phyloP scores from a whole-genome alignment of 768 basidiomycete species.

The Podaxis sp. region DNA sequence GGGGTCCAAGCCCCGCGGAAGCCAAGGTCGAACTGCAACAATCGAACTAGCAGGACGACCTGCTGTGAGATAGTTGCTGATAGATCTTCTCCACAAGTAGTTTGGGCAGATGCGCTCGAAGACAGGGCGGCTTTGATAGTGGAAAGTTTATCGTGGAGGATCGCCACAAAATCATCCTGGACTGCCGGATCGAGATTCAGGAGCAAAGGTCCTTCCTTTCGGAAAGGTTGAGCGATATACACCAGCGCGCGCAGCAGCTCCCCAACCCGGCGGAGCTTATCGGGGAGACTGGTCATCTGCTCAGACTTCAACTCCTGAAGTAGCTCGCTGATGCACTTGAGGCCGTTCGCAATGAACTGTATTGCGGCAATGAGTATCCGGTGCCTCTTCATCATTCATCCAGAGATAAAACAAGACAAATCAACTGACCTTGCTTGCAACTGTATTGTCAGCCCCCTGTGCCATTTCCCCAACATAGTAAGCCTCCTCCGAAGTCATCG shows the following conservation, averaged over 20 bases:
- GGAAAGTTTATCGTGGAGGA: slow-evolving; percentile 44
- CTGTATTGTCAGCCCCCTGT: slow-evolving; percentile 59
- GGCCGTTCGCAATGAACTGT: slow-evolving; percentile 75
- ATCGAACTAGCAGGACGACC: slow-evolving; percentile 57
- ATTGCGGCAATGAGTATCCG: slow-evolving; percentile 3
- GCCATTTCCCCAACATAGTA: slow-evolving; percentile 84
- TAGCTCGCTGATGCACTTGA: slow-evolving; percentile 61
- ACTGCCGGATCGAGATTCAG: slow-evolving; percentile 50
- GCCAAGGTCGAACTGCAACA: slow-evolving; percentile 73
- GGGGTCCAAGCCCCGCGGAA: slow-evolving; percentile 57
- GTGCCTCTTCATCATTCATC: not conserved
- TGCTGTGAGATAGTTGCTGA: slow-evolving; percentile 18
- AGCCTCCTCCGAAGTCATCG: slow-evolving; percentile 75
- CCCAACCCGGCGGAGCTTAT: slow-evolving; percentile 52
- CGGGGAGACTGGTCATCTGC: slow-evolving; percentile 28
- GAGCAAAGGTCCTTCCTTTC: slow-evolving; percentile 40
- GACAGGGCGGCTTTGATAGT: slow-evolving; percentile 28
- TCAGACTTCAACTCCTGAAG: slow-evolving; percentile 32
- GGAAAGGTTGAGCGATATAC: slow-evolving; percentile 65
- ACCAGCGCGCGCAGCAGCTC: slow-evolving; percentile 70
- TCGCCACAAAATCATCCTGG: slow-evolving; percentile 57
- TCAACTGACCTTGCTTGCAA: slow-evolving; percentile 62
- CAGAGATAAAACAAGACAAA: not conserved
- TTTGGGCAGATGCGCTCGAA: slow-evolving; percentile 20
- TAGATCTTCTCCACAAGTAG: slow-evolving; percentile 22